Evolutionary conservation across 2,329 filamentous ascomycete species (phyloP).

Genomic region (Parastagonospora avenae): DNA sequence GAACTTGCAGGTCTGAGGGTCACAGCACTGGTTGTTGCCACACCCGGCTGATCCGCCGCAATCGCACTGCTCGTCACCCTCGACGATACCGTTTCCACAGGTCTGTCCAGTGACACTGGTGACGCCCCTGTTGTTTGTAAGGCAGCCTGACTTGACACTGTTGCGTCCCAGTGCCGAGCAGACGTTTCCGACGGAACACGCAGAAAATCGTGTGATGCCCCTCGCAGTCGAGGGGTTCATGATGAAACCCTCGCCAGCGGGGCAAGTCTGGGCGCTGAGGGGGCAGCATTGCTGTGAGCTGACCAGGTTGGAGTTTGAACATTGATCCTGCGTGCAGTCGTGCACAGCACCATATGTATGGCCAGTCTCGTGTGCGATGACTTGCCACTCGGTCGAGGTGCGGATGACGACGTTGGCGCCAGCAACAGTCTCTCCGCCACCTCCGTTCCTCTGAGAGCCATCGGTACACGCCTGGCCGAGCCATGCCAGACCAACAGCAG

Average conservation of each 20-base stretch:
- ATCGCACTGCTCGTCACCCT: slow-evolving; percentile 92
- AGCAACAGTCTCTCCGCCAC: slow-evolving; percentile 72
- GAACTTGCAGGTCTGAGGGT: slow-evolving; percentile 87
- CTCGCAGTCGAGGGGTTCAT: slow-evolving; percentile 91
- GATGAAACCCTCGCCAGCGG: slow-evolving; percentile 80
- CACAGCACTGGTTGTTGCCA: slow-evolving; percentile 77
- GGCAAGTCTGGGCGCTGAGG: slow-evolving; percentile 67
- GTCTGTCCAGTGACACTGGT: slow-evolving; percentile 79
- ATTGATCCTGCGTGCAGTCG: slow-evolving; percentile 78
- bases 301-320: slow-evolving; percentile 64
- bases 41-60: slow-evolving; percentile 81
- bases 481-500: slow-evolving; percentile 92
- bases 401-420: slow-evolving; percentile 88
- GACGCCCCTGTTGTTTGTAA: slow-evolving; percentile 85
- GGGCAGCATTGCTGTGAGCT: slow-evolving; percentile 79
- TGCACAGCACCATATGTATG: slow-evolving; percentile 97
- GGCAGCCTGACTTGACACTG: slow-evolving; percentile 75
- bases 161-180: slow-evolving; percentile 82
- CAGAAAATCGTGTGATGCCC: slow-evolving; percentile 79
- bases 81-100: slow-evolving; percentile 97
- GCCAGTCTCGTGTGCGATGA: slow-evolving; percentile 91
- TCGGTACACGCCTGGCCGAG: slow-evolving; percentile 82
- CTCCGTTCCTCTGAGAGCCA: slow-evolving; percentile 54
- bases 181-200: slow-evolving; percentile 90
- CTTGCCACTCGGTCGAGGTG: slow-evolving; percentile 87